A percentile compares a stretch with the other conserved stretches of the same genome.
Evolutionary conservation across 768 basidiomycete genomes (phyloP).

Genomic region (Termitomyces sp.): DNA sequence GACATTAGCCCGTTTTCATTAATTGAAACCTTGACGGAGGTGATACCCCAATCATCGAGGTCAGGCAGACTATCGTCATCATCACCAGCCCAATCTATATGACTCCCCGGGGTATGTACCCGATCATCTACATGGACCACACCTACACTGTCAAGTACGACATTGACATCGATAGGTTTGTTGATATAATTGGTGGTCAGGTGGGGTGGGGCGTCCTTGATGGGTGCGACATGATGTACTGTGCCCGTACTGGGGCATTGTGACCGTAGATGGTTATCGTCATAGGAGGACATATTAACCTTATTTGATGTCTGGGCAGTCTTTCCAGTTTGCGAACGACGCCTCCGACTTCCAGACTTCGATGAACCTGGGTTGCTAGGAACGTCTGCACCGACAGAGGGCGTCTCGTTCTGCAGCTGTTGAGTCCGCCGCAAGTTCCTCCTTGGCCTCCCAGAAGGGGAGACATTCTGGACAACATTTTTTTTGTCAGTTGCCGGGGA

Average conservation of each 20-base stretch:
- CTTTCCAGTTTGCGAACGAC: constrained; percentile 39
- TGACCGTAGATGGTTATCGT: constrained; percentile 27
- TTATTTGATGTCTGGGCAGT: constrained; percentile 20
- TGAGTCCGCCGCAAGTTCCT: constrained; percentile 23
- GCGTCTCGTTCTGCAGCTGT: not conserved
- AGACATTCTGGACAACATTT: constrained; percentile 15
- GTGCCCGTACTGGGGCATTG: constrained; percentile 21
- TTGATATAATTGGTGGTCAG: constrained; percentile 35
- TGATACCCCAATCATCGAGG: constrained; percentile 81
- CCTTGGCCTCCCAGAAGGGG: constrained; percentile 20
- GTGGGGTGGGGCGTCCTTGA: constrained; percentile 60
- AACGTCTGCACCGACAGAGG: constrained; percentile 17
- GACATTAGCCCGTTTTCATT: constrained; percentile 47
- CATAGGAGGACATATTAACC: constrained; percentile 25
- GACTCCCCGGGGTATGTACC: constrained; percentile 67
- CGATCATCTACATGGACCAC: constrained; percentile 68
- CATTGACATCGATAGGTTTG: constrained; percentile 61
- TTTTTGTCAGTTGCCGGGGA: constrained; percentile 16
- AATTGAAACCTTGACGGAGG: constrained; percentile 27
- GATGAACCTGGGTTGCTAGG: constrained; percentile 21
- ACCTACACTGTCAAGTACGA: constrained; percentile 72
- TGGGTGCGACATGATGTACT: constrained; percentile 32
- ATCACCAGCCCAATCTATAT: constrained; percentile 88
- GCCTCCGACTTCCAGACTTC: constrained; percentile 41
- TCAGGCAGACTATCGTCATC: constrained; percentile 81